Conservation (phyloP, 192 early-diverging fungal genomes). For the Coemansia javaensis region DNA sequence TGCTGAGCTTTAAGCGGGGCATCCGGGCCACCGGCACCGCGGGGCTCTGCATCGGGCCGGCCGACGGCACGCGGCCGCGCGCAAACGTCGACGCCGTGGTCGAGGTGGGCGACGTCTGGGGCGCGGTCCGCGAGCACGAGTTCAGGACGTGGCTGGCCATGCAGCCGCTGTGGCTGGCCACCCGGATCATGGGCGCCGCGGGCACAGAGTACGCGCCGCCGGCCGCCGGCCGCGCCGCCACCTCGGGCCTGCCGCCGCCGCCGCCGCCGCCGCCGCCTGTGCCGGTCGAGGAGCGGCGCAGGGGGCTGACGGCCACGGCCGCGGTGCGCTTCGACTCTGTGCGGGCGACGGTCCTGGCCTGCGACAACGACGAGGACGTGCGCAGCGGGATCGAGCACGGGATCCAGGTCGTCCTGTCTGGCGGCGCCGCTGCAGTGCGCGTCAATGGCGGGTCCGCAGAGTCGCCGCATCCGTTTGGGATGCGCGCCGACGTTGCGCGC, state of each 20-base stretch:
- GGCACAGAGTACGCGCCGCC: not conserved
- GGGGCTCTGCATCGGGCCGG: constrained; percentile 10
- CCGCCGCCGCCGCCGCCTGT: too few species aligned
- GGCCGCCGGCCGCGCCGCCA: too few species aligned
- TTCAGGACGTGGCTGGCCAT: constrained; percentile 45
- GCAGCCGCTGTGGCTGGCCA: constrained; percentile 48
- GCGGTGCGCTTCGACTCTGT: constrained; percentile 24
- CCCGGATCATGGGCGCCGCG: constrained; percentile 8
- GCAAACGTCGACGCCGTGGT: constrained; percentile 18
- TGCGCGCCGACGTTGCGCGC: constrained; percentile 22
- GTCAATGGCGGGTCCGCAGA: constrained; percentile 43
- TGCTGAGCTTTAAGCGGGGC: constrained; percentile 25
- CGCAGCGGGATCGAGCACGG: constrained; percentile 44
- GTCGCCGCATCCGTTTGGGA: constrained; percentile 40
- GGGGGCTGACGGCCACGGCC: constrained; percentile 21
- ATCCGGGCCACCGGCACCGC: constrained; percentile 19
- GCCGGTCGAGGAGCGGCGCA: constrained; percentile 31
- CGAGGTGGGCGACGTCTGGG: constrained; percentile 20
- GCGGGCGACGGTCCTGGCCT: constrained; percentile 31
- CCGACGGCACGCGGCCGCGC: not conserved
- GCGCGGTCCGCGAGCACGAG: constrained; percentile 39
- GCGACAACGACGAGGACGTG: constrained; percentile 49
- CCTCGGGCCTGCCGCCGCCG: too few species aligned
- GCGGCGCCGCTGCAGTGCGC: constrained; percentile 18
- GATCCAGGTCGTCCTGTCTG: constrained; percentile 22